phyloP scores from a whole-genome alignment of 2,329 filamentous ascomycete genomes.

The Fusarium sp. region DNA sequence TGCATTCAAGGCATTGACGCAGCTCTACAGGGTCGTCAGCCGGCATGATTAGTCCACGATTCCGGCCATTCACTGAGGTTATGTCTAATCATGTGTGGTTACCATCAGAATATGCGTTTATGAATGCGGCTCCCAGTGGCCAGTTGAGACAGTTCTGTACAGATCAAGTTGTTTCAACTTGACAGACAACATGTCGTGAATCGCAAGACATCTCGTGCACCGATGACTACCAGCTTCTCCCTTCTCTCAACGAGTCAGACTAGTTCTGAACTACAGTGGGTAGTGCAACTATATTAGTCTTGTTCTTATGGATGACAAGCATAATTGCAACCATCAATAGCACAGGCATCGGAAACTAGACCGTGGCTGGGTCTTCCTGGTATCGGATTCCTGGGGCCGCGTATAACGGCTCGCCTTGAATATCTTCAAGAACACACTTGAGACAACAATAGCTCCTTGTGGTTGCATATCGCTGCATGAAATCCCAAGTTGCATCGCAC shows the following conservation, averaged over 20 bases:
- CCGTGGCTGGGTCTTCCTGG: conserved; percentile 1
- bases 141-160: neutral
- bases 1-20: conserved; percentile 55
- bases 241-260: neutral
- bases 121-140: conserved; percentile 15
- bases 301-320: conserved; percentile 31
- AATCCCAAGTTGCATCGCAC: conserved; percentile 40
- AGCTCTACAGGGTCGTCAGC: conserved; percentile 45
- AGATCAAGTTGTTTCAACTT: neutral
- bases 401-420: conserved; percentile 7
- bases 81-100: conserved; percentile 10
- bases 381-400: neutral
- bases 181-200: neutral
- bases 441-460: conserved; percentile 5
- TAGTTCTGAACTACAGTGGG: conserved; percentile 13
- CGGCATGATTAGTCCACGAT: conserved; percentile 28
- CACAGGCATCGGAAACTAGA: conserved; percentile 4
- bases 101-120: neutral
- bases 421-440: neutral
- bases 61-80: conserved; percentile 14
- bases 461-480: conserved; percentile 35
- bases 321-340: conserved; percentile 28
- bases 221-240: neutral
- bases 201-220: neutral
- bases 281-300: conserved; percentile 17